These are phyloP conservation scores for Corymbia maculata DNA, from an alignment of 345 rosid genomes.

Conservation along the genomic window DNA sequence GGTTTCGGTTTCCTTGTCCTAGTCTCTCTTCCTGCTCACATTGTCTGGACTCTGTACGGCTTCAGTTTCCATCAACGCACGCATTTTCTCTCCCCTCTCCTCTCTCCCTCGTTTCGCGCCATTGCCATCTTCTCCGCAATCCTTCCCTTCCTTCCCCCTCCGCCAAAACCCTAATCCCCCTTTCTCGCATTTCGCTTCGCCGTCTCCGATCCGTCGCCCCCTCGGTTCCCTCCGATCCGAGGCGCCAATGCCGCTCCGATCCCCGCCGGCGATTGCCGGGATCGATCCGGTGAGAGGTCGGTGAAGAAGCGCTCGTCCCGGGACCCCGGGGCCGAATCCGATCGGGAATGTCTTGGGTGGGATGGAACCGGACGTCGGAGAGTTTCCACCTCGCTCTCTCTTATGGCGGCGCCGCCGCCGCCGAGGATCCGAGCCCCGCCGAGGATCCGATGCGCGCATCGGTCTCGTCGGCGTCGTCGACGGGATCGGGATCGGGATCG, in stretches of 20 bases:
- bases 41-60: neutral
- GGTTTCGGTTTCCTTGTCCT: neutral
- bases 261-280: conserved; percentile 2
- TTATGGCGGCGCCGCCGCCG: conserved; percentile 43
- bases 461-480: conserved; percentile 18
- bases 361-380: conserved; percentile 94
- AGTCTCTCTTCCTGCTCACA: neutral
- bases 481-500: conserved; percentile 2
- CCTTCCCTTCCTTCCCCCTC: neutral
- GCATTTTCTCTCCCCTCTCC: neutral
- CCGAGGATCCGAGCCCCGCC: conserved; percentile 33
- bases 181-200: neutral
- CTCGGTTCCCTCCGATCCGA: neutral
- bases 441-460: conserved; percentile 32
- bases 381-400: conserved; percentile 60
- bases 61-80: neutral
- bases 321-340: neutral
- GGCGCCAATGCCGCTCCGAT: neutral
- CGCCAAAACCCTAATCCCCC: neutral
- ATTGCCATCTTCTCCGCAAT: neutral
- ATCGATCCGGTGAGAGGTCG: neutral
- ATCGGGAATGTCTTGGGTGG: conserved; percentile 89
- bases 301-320: neutral
- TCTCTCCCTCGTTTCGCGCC: neutral
- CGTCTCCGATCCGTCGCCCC: neutral